phyloP scores from a whole-genome alignment of 805 yeast species.

The Monosporozyma yasuniensis region DNA sequence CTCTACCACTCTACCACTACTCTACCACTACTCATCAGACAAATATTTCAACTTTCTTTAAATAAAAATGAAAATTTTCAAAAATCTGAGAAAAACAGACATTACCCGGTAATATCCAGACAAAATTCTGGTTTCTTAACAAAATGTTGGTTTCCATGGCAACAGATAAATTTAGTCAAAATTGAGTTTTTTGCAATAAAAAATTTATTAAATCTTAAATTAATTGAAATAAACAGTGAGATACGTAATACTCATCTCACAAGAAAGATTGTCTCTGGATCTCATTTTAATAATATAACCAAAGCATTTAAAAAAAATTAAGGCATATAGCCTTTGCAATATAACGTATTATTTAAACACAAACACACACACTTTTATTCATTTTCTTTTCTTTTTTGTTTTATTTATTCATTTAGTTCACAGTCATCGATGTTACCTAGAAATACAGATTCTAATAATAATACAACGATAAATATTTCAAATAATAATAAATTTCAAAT shows the following conservation, averaged over 20 bases:
- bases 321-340: too few species aligned
- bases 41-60: too few species aligned
- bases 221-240: too few species aligned
- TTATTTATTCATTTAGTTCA: not conserved
- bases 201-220: not conserved
- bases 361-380: not conserved
- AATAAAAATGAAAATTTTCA: not conserved
- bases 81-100: not conserved
- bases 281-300: too few species aligned
- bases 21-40: not conserved
- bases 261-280: too few species aligned
- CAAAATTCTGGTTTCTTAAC: not conserved
- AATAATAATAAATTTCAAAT: slow-evolving; percentile 5
- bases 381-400: not conserved
- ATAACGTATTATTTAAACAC: too few species aligned
- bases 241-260: too few species aligned
- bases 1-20: not conserved
- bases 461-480: not conserved
- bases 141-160: not conserved
- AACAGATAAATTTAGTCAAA: not conserved
- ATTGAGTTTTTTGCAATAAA: too few species aligned
- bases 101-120: too few species aligned
- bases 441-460: not conserved
- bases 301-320: too few species aligned
- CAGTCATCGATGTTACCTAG: not conserved